These are phyloP conservation scores for Beauveria brongniartii DNA, from an alignment of 2,329 filamentous ascomycete species.

Conservation along the genomic window DNA sequence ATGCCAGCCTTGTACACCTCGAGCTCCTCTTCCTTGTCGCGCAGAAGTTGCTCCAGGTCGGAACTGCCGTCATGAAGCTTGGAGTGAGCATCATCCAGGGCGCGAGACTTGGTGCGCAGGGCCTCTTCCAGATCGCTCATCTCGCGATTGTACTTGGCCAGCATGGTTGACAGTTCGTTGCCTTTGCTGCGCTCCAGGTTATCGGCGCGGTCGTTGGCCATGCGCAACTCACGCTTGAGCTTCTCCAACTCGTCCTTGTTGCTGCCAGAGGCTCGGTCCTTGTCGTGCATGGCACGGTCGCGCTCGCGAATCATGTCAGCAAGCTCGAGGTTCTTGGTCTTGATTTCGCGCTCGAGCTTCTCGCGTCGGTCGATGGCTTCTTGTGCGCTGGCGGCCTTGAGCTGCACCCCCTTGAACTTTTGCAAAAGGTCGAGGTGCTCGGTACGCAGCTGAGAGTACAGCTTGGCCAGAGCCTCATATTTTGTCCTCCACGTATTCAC, in stretches of 20 bases:
- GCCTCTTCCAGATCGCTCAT: constrained; percentile 95
- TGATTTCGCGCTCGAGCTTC: constrained; percentile 93
- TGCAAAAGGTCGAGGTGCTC: constrained; percentile 92
- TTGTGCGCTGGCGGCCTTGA: constrained; percentile 94
- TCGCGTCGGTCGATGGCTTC: constrained; percentile 93
- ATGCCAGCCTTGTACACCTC: constrained; percentile 97
- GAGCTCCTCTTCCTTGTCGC: constrained; percentile 94
- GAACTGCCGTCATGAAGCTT: constrained; percentile 73
- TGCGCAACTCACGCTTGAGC: constrained; percentile 82
- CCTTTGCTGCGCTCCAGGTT: constrained; percentile 90
- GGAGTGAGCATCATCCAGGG: constrained; percentile 73
- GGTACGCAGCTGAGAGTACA: constrained; percentile 91
- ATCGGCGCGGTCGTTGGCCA: constrained; percentile 86
- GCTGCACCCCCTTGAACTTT: constrained; percentile 91
- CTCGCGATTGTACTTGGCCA: constrained; percentile 93
- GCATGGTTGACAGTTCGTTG: constrained; percentile 87
- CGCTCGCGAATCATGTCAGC: constrained; percentile 98
- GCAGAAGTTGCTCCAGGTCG: constrained; percentile 76
- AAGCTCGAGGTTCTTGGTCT: constrained; percentile 98
- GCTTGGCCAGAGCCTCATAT: constrained; percentile 91
- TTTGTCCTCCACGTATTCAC: constrained; percentile 97
- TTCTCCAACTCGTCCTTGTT: constrained; percentile 94
- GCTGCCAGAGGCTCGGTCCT: constrained; percentile 75
- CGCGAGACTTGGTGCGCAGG: constrained; percentile 76
- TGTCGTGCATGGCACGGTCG: constrained; percentile 87